Conservation (phyloP, 1,139 yeast genomes). For the Debaryomyces fabryi region DNA sequence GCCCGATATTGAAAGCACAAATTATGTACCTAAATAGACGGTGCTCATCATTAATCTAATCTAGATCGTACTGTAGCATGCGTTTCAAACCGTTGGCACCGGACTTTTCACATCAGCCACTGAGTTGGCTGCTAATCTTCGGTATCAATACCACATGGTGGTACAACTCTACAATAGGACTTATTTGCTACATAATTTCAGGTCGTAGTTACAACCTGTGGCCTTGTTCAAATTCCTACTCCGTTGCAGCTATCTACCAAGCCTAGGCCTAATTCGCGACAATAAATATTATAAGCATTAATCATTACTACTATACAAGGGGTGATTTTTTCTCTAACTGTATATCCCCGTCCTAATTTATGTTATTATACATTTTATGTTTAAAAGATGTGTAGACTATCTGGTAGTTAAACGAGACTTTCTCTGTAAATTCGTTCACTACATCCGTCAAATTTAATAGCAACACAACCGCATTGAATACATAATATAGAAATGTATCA, state of each 20-base stretch:
- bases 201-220: background rate
- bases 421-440: constrained; percentile 24
- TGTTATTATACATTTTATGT: constrained; percentile 35
- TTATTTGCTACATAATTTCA: background rate
- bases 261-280: background rate
- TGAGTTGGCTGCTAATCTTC: background rate
- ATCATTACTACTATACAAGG: background rate
- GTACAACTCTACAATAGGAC: background rate
- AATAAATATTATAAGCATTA: constrained; percentile 1
- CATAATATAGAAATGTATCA: constrained; percentile 32
- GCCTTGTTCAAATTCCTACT: background rate
- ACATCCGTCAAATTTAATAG: constrained; percentile 28
- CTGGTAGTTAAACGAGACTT: constrained; percentile 24
- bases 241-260: background rate
- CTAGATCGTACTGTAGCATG: too few relatives aligned
- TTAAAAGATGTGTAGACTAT: constrained; percentile 29
- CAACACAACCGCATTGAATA: constrained; percentile 30
- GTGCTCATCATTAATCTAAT: background rate
- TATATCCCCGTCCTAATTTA: constrained; percentile 20
- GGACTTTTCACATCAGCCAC: too few relatives aligned
- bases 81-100: too few relatives aligned
- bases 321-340: background rate
- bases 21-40: background rate
- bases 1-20: constrained; percentile 13
- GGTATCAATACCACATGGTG: background rate